A percentile compares a stretch with the other conserved stretches of the same genome.
Conservation (phyloP, 2,329 filamentous ascomycete species). For the Diaporthe capsici region DNA sequence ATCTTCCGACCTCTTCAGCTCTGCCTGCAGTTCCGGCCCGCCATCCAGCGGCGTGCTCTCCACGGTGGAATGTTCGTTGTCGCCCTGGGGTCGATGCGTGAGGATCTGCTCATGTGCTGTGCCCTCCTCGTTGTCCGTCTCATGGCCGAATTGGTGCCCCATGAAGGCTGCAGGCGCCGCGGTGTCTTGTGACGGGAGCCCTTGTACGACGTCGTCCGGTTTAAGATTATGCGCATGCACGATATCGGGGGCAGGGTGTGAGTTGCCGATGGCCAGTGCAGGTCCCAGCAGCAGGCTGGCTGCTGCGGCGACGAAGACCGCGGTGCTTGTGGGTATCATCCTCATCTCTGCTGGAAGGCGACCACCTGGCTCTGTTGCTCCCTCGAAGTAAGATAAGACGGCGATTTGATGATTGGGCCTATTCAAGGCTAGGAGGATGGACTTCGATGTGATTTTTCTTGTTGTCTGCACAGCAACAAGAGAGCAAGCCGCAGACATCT, state of each 20-base stretch:
- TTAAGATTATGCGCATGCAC: not conserved
- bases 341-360: not conserved
- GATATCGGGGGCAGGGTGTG: not conserved
- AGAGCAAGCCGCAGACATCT: not conserved
- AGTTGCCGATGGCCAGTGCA: not conserved
- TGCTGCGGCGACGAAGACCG: not conserved
- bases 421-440: too few species aligned
- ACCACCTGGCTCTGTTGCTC: not conserved
- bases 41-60: not conserved
- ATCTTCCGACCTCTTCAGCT: not conserved
- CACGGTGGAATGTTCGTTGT: not conserved
- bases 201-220: not conserved
- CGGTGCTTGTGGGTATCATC: constrained; percentile 7
- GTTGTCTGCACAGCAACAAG: not conserved
- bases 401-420: not conserved
- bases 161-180: not conserved
- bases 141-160: not conserved
- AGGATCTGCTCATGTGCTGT: not conserved
- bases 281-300: constrained; percentile 31
- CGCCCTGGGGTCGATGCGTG: not conserved
- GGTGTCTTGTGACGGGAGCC: not conserved
- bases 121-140: not conserved
- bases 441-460: not conserved
- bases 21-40: not conserved
- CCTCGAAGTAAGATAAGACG: not conserved